Evolutionary conservation across 202 grass and related monocot species (phyloP).

Genomic region (Bolboschoenoplectus hybrid): DNA sequence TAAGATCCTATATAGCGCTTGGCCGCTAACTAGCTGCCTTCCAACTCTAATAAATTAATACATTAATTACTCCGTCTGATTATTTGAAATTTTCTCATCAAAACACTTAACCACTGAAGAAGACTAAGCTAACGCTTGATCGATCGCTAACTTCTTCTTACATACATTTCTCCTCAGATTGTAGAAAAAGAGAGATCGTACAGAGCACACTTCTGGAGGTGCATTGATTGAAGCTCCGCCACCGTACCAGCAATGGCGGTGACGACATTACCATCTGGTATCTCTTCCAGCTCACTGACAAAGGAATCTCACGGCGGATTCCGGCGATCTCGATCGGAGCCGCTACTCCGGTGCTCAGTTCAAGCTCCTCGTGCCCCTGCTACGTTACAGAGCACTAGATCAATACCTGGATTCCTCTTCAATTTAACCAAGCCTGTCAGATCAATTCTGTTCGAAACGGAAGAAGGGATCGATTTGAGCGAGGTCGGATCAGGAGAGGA

Average conservation of each 20-base stretch:
- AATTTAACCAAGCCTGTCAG: conserved; percentile 50
- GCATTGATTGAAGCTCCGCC: background rate
- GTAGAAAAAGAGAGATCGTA: background rate
- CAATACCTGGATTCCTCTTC: conserved; percentile 70
- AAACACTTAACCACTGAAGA: background rate
- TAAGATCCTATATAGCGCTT: background rate
- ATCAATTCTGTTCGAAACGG: conserved; percentile 43
- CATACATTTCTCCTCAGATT: background rate
- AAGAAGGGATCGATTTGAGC: conserved; percentile 27
- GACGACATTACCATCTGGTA: conserved; percentile 34
- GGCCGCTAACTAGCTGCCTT: background rate
- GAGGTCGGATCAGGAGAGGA: conserved; percentile 33
- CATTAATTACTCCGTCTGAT: background rate
- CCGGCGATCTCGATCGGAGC: conserved; percentile 70
- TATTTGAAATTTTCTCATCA: background rate
- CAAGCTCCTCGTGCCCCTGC: conserved; percentile 42
- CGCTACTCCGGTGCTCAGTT: conserved; percentile 67
- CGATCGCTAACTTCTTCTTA: background rate
- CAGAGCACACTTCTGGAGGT: background rate
- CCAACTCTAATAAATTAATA: conserved; percentile 1
- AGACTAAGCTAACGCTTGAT: background rate
- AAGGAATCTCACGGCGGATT: conserved; percentile 53
- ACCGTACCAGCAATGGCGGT: conserved; percentile 40
- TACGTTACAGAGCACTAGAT: conserved; percentile 66
- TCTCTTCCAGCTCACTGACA: conserved; percentile 25